Base-by-base conservation (phyloP, 2,329 filamentous ascomycete genomes). In the Penicillium hesseltinei region DNA sequence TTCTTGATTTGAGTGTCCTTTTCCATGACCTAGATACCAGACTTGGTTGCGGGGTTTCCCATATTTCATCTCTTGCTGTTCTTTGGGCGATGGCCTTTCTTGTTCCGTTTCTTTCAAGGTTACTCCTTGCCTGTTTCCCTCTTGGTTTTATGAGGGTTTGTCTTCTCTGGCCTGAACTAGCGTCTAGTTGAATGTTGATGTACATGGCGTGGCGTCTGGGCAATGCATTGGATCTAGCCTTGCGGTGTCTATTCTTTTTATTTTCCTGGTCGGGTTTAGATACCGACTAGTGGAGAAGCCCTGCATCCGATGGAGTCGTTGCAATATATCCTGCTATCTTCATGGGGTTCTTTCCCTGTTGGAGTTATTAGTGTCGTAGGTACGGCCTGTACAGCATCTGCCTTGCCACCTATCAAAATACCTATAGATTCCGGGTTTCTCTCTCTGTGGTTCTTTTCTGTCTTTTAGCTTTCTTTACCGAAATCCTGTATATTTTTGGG, bases 131-230 rank as follows among this genome's bases (percentile, higher is more conserved):
- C 53, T 58, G 51, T 40, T 56, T 25, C 44, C 33, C 46, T 59
- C 38, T 47, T 59, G 52, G 57, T 56, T 62, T 50, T 62, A 54
- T 54, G 50, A 51, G 40, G 49, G 52, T 29, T 49, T 50, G 27
- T n/a, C 27, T 57, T 51, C 27, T 56, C 48, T 52, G 51, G 42
- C 48, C 53, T 36, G 46, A 57, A 54, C 49, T 53, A 46, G 54
- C 43, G 43, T 52, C 49, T 45, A 38, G 50, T 45, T 29, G 45
- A 47, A 36, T 25, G 45, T 47, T 47, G 58, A 58, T 65, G 63
- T 67, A 65, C 58, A 62, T 68, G 65, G 62, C 58, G 62, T 67
- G 65, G 63, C 59, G 64, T 67, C 55, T 62, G 60, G 63, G 63
- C 54, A 63, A 64, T 67, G 65, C 65, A 67, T 65, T 61, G 58